Evolutionary conservation across 768 basidiomycete species (phyloP), one percentile per base, ranked within the genome.

Genomic region (Boletus rufocinnamomeus): DNA sequence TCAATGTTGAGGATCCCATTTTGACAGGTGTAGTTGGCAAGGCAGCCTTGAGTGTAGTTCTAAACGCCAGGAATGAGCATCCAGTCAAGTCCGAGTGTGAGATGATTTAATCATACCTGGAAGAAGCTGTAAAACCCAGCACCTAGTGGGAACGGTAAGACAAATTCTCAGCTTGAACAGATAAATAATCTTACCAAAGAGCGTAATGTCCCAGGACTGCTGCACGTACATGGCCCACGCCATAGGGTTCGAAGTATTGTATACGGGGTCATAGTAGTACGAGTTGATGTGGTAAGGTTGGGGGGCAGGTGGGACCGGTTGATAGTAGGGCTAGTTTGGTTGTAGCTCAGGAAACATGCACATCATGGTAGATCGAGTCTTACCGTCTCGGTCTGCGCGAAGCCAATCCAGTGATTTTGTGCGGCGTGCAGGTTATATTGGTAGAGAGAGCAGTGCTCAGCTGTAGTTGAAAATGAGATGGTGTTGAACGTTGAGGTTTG

Each of bases 41-140:
- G 59, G 60, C 82, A 83, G 41, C 65, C 54, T 52, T 77, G 74
- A 7, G 60, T 68, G 62, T 77, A 81, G 63, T 79, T 76, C 74
- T 82, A 62, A 34, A 37, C 6, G 13, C 10, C 50, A 17, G n/a
- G 14, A 21, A 45, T 59, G 23, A 63, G 50, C 13, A 52, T 59
- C 46, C 9, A 21, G 27, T 56, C 44, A 35, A 11, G 25, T 38
- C 23, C 28, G 6, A 32, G 23, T 19, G 19, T 2, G 32, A 32
- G 7, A 14, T 5, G 11, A 25, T 19, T 27, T 7, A 21, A 10
- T 54, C 66, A 52, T 64, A 77, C 80, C 66, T 73, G 71, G 79
- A 78, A 84, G 72, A 84, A 84, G 65, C 75, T 80, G 70, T 84
- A 84, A 48, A 80, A 69, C 1, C 82, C 82, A 5, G 76, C 80